Conservation (phyloP, 75 land plant genomes). For the Larix kaempferi region DNA sequence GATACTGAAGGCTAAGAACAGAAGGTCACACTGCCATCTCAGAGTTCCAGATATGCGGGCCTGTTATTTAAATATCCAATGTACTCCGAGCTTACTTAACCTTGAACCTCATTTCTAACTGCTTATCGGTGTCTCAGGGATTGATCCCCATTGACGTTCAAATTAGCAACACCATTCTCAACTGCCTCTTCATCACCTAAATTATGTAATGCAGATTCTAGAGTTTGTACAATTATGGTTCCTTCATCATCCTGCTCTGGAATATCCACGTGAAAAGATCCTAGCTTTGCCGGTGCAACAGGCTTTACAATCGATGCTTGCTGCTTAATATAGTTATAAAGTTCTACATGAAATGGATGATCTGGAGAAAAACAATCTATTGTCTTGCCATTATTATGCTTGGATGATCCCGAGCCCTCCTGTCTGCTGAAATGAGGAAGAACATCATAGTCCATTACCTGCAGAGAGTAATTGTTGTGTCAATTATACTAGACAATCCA, state of each 20-base stretch:
- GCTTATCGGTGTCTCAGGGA: neutral
- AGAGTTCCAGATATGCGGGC: too few species aligned
- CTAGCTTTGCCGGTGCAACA: slow-evolving; percentile 9
- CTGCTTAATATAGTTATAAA: slow-evolving; percentile 58
- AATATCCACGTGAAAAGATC: slow-evolving; percentile 38
- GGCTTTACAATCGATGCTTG: slow-evolving; percentile 18
- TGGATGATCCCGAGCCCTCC: slow-evolving; percentile 69
- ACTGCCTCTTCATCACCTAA: slow-evolving; percentile 28
- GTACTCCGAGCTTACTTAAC: too few species aligned
- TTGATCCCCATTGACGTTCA: slow-evolving; percentile 2
- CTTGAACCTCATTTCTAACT: slow-evolving; percentile 1
- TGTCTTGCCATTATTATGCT: slow-evolving; percentile 13
- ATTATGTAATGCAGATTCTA: slow-evolving; percentile 51
- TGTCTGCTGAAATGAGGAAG: slow-evolving; percentile 73
- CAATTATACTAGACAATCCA: neutral
- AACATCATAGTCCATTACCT: slow-evolving; percentile 77
- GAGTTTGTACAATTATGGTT: slow-evolving; percentile 35
- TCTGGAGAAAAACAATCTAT: slow-evolving; percentile 54
- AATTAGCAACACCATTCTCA: slow-evolving; percentile 11
- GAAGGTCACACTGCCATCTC: too few species aligned
- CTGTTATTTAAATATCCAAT: too few species aligned
- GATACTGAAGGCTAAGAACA: too few species aligned
- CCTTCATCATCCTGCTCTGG: slow-evolving; percentile 55
- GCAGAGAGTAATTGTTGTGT: neutral
- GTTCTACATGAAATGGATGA: slow-evolving; percentile 59